Evolutionary conservation across 805 yeast genomes (phyloP), one percentile per base, ranked within the genome.

Genomic region (Zygosaccharomyces bisporus): DNA sequence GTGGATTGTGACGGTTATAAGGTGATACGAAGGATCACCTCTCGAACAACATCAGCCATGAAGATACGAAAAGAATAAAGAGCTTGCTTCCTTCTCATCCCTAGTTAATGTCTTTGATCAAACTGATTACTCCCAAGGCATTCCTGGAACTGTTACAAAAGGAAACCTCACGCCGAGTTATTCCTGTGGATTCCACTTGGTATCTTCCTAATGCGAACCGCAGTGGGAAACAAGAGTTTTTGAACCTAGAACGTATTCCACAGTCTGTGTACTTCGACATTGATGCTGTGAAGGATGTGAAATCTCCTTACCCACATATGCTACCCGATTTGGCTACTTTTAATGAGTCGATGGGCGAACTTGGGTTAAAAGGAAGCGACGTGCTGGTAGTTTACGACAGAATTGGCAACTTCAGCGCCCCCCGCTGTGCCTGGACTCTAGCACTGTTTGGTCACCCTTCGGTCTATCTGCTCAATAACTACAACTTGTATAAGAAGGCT

Each of bases 401-500:
- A 52, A 74, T 76, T 39, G 95, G 95, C 2, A 81, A 85, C 50
- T 88, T 91, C 63, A 81, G 95, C 33, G 80, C 90, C 2, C 96
- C 97, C 30, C 75, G 99, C 53, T 95, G 86, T 13, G 90, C 89
- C 0, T 93, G 97, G 96, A 87, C 90, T 54, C 75, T 93, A 56
- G 74, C 80, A 29, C 70, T 84, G 0, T 87, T 85, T 62, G 91
- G 91, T 6, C 97, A 90, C 62, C 67, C 77, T 39, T 66, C 77
- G 27, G 83, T 89, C 18, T 74, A 71, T 50, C 58, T 91, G 37
- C 73, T 91, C 50, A 84, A 93, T 67, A 85, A 85, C 50, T 91
- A 70, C 53, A 74, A 69, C 10, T 57, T 56, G 17, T 86, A 83
- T 61, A 69, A 74, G 49, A 50, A 59, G 7, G 63, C 58, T 5